Conservation (phyloP, 805 yeast species). For the Candida sakaeoensis region DNA sequence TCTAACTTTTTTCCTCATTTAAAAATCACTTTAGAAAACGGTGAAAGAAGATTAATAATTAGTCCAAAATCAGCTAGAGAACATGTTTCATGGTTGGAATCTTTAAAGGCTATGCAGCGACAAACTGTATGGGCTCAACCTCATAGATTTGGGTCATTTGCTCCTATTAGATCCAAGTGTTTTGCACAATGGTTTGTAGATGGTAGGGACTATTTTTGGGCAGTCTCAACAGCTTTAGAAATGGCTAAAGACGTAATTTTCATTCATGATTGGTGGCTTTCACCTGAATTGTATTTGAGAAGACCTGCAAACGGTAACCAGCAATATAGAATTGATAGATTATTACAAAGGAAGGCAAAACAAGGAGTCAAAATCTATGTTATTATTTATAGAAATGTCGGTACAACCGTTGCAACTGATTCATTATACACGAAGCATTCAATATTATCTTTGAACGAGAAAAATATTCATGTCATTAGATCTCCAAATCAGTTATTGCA, state of each 20-base stretch:
- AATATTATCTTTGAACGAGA: slow-evolving; percentile 70
- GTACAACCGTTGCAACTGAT: slow-evolving; percentile 87
- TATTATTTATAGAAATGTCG: slow-evolving; percentile 90
- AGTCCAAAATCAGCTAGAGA: slow-evolving; percentile 64
- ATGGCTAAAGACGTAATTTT: slow-evolving; percentile 51
- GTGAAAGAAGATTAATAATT: slow-evolving; percentile 74
- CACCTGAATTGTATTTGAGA: slow-evolving; percentile 89
- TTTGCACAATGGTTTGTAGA: slow-evolving; percentile 97
- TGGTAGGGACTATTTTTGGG: slow-evolving; percentile 95
- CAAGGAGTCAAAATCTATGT: slow-evolving; percentile 93
- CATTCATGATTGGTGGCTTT: slow-evolving; percentile 98
- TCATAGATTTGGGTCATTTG: slow-evolving; percentile 79
- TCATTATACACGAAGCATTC: slow-evolving; percentile 95
- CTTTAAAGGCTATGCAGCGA: slow-evolving; percentile 65
- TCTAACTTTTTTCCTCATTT: slow-evolving; percentile 51
- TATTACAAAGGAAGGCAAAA: slow-evolving; percentile 84
- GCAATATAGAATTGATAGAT: slow-evolving; percentile 85
- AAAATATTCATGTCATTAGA: slow-evolving; percentile 83
- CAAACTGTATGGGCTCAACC: slow-evolving; percentile 66
- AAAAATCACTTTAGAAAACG: slow-evolving; percentile 57
- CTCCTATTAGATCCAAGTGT: slow-evolving; percentile 82
- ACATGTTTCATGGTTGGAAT: slow-evolving; percentile 69
- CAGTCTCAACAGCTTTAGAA: slow-evolving; percentile 38
- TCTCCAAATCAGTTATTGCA: slow-evolving; percentile 95
- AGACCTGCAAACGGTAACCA: slow-evolving; percentile 96